These are phyloP conservation scores for Pythium brachiatum DNA, from an alignment of 352 stramenopile species.

Conservation along the genomic window DNA sequence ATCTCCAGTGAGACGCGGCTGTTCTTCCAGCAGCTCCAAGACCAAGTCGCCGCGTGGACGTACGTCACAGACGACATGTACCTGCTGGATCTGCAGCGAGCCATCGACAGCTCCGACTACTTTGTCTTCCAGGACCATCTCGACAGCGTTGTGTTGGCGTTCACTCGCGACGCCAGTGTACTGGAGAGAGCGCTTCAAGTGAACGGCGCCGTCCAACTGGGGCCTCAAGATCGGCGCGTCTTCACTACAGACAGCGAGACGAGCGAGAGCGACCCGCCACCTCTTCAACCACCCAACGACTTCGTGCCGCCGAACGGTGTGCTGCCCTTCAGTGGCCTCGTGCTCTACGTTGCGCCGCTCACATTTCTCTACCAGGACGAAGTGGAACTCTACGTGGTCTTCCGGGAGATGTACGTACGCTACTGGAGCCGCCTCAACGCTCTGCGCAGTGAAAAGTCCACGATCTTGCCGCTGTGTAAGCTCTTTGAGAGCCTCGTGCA, in stretches of 20 bases:
- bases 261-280: not conserved
- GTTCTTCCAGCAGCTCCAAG: conserved; percentile 52
- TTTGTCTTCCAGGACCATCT: conserved; percentile 83
- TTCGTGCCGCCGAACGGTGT: conserved; percentile 64
- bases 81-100: conserved; percentile 75
- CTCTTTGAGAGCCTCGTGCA: conserved; percentile 67
- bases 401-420: conserved; percentile 72
- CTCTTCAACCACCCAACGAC: not conserved
- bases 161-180: conserved; percentile 59
- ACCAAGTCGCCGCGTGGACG: conserved; percentile 32
- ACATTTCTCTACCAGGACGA: conserved; percentile 68
- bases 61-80: conserved; percentile 82
- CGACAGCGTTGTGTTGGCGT: conserved; percentile 66
- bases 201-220: conserved; percentile 41
- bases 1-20: conserved; percentile 28
- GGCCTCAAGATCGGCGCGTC: not conserved
- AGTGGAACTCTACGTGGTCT: conserved; percentile 68
- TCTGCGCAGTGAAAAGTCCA: conserved; percentile 47
- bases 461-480: conserved; percentile 71
- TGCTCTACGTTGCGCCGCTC: conserved; percentile 72
- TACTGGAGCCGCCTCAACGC: conserved; percentile 81
- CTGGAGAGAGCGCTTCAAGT: conserved; percentile 41
- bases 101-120: conserved; percentile 72
- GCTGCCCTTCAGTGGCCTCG: conserved; percentile 66
- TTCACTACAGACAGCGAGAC: not conserved